Percentiles rank a stretch among this genome's conserved stretches.
Conservation (phyloP, 371 early-diverging fungal genomes). For the Capniomyces stellatus region DNA sequence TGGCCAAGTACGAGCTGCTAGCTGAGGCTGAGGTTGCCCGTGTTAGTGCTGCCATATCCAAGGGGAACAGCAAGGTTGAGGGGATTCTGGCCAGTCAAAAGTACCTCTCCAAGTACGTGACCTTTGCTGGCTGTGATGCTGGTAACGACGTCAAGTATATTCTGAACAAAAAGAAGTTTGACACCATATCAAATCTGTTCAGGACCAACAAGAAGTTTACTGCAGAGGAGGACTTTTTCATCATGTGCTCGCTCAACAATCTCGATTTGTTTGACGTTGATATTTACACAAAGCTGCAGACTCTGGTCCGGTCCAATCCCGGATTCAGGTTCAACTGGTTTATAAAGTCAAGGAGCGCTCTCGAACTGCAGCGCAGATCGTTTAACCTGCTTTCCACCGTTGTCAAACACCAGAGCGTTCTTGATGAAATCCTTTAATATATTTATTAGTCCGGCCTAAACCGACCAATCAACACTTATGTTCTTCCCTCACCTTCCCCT, state of each 20-base stretch:
- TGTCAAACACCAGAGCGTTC: too few relatives aligned
- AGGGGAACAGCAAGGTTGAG: slow-evolving; percentile 65
- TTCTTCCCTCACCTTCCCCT: too few relatives aligned
- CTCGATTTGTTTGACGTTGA: slow-evolving; percentile 82
- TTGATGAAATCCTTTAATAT: too few relatives aligned
- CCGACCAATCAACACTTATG: too few relatives aligned
- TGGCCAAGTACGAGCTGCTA: slow-evolving; percentile 63
- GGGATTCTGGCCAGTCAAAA: slow-evolving; percentile 66
- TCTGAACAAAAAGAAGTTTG: slow-evolving; percentile 25
- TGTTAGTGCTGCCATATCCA: slow-evolving; percentile 67
- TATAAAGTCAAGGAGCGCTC: slow-evolving; percentile 77
- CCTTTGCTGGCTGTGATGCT: slow-evolving; percentile 5
- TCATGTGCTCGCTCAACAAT: slow-evolving; percentile 73
- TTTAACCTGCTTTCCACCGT: too few relatives aligned
- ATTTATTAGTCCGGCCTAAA: too few relatives aligned
- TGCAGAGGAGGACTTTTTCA: slow-evolving; percentile 92
- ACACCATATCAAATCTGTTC: slow-evolving; percentile 71
- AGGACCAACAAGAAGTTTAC: slow-evolving; percentile 79
- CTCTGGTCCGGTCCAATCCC: slow-evolving; percentile 62
- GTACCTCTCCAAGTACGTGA: slow-evolving; percentile 29
- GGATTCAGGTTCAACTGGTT: slow-evolving; percentile 95
- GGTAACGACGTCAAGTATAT: slow-evolving; percentile 29
- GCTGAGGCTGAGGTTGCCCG: slow-evolving; percentile 53
- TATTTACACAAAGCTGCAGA: slow-evolving; percentile 74
- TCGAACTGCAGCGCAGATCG: slow-evolving; percentile 53